A percentile compares a stretch with the other conserved stretches of the same genome.
phyloP scores from a whole-genome alignment of 139 green algal genomes.

The Spirogloea muscicola region DNA sequence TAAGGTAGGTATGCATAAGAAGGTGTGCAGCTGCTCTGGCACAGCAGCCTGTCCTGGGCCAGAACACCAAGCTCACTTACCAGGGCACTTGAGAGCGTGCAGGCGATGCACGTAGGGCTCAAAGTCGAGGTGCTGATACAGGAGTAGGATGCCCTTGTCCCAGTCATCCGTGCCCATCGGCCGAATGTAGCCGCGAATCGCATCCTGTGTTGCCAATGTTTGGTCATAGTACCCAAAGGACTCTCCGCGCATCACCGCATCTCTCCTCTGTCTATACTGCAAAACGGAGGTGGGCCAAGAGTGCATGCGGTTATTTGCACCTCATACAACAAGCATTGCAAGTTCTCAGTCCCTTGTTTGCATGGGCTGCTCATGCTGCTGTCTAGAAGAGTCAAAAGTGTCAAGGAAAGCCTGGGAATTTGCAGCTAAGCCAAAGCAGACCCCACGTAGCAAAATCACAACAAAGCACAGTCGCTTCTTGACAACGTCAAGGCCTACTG shows the following conservation, averaged over 20 bases:
- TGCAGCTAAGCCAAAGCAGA: no score
- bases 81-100: constrained; percentile 2
- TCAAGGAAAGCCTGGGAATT: no score
- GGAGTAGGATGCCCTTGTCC: constrained; percentile 57
- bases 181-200: constrained; percentile 58
- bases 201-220: background rate
- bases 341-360: no score
- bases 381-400: no score
- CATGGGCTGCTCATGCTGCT: no score
- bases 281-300: constrained; percentile 1
- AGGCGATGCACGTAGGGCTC: constrained; percentile 12
- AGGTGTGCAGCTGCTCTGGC: background rate
- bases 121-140: constrained; percentile 49
- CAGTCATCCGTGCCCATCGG: constrained; percentile 60
- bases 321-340: no score
- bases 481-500: no score
- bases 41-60: background rate
- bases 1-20: background rate
- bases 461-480: no score
- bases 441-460: no score
- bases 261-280: constrained; percentile 35
- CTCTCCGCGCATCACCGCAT: constrained; percentile 48
- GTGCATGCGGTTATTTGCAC: background rate
- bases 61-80: background rate
- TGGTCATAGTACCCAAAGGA: constrained; percentile 45